A percentile compares a stretch with the other conserved stretches of the same genome.
These are phyloP conservation scores for Jackrogersella multiformis DNA, from an alignment of 495 filamentous ascomycete species.

Conservation along the genomic window DNA sequence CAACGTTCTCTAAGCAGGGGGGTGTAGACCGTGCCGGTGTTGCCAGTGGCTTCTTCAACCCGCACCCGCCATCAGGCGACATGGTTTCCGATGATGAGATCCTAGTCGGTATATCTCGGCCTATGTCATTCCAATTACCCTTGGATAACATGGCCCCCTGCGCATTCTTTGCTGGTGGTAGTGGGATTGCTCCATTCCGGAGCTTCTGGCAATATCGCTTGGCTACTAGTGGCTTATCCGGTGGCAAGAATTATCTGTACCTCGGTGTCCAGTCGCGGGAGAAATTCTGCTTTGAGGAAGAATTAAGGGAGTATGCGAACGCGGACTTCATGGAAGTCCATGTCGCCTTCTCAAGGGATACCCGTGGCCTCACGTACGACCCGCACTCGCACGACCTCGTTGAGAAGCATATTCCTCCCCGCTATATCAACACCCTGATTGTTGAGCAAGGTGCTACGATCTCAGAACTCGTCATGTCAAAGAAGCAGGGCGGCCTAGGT, in stretches of 20 bases:
- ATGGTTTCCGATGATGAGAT: conserved; percentile 52
- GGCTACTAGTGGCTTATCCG: conserved; percentile 45
- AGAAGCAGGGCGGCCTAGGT: conserved; percentile 60
- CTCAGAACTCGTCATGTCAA: conserved; percentile 63
- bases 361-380: conserved; percentile 57
- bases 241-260: conserved; percentile 59
- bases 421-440: conserved; percentile 61
- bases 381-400: conserved; percentile 49
- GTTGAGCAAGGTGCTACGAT: conserved; percentile 58
- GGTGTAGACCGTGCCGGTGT: conserved; percentile 53
- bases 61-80: conserved; percentile 46
- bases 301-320: conserved; percentile 57
- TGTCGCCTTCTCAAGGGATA: conserved; percentile 60
- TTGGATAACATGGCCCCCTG: conserved; percentile 56
- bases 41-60: conserved; percentile 61
- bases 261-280: conserved; percentile 61
- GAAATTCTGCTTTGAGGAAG: conserved; percentile 62
- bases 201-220: conserved; percentile 60
- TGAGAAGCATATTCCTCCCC: conserved; percentile 58
- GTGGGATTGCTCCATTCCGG: conserved; percentile 61
- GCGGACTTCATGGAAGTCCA: conserved; percentile 61
- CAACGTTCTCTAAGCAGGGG: conserved; percentile 49
- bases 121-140: conserved; percentile 61
- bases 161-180: conserved; percentile 62
- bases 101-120: conserved; percentile 59